phyloP scores from a whole-genome alignment of 345 rosid genomes.

The Aquilaria yunnanensis region DNA sequence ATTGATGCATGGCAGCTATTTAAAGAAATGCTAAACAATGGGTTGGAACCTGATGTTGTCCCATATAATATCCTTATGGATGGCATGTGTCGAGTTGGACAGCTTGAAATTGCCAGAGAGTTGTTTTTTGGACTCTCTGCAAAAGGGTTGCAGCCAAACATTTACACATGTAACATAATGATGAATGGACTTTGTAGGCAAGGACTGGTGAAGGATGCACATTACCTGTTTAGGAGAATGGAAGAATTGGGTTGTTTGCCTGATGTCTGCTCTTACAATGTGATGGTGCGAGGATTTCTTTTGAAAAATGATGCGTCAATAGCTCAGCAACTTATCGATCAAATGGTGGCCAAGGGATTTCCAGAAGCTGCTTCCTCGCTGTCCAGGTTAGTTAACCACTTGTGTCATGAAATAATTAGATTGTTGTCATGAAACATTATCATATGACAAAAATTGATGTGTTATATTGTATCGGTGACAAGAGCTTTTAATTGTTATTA shows the following conservation, averaged over 20 bases:
- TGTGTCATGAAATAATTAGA: too few relatives aligned
- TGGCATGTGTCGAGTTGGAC: slow-evolving; percentile 12
- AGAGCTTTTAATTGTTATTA: too few relatives aligned
- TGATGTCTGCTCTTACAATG: slow-evolving; percentile 4
- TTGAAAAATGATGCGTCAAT: neutral
- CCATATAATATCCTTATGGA: slow-evolving; percentile 8
- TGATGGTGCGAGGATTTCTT: slow-evolving; percentile 12
- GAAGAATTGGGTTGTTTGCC: slow-evolving; percentile 16
- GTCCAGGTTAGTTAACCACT: too few relatives aligned
- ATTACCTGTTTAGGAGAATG: slow-evolving; percentile 9
- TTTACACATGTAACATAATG: slow-evolving; percentile 12
- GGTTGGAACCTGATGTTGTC: neutral
- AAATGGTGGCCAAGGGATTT: slow-evolving; percentile 2
- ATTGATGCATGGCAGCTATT: slow-evolving; percentile 5
- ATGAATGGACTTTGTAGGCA: slow-evolving; percentile 13
- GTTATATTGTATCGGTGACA: too few relatives aligned
- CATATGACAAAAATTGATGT: too few relatives aligned
- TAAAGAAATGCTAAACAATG: neutral
- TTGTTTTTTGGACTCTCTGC: slow-evolving; percentile 1
- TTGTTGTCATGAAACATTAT: too few relatives aligned
- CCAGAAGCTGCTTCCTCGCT: neutral
- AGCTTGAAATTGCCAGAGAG: slow-evolving; percentile 3
- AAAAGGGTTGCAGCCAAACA: slow-evolving; percentile 13
- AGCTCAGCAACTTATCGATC: neutral
- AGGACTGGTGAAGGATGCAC: slow-evolving; percentile 7